These are phyloP conservation scores for Begonia loranthoides DNA, from an alignment of 306 rosid species.

Conservation along the genomic window DNA sequence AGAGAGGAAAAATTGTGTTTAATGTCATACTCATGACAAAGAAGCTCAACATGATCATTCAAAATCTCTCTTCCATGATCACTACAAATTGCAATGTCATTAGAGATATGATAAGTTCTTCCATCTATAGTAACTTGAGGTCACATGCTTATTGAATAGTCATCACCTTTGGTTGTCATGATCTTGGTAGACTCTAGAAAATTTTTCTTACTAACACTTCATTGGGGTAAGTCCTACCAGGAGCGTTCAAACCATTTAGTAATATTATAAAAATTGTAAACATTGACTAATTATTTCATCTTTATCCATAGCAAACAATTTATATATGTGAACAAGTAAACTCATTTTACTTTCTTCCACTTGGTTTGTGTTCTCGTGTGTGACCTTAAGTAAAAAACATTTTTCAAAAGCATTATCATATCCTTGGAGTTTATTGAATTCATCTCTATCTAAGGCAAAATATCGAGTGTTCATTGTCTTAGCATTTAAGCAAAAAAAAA, in stretches of 20 bases:
- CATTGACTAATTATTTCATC: neutral
- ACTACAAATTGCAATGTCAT: too few species aligned
- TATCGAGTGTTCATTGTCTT: too few species aligned
- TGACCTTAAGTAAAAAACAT: neutral
- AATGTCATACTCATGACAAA: too few species aligned
- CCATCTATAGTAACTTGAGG: neutral
- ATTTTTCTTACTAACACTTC: neutral
- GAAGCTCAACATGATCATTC: too few species aligned
- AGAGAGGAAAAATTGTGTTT: too few species aligned
- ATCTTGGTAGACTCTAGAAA: neutral
- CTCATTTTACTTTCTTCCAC: neutral
- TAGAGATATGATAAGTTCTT: neutral
- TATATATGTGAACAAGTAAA: neutral
- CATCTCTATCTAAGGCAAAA: too few species aligned
- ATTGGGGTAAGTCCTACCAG: neutral
- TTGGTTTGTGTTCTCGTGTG: neutral
- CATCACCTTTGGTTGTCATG: too few species aligned
- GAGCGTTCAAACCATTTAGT: too few species aligned
- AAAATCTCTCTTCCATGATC: too few species aligned
- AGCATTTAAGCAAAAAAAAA: too few species aligned
- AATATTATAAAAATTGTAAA: too few species aligned
- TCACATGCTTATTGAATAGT: neutral
- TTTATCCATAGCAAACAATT: neutral
- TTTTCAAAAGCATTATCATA: neutral
- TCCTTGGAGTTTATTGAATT: too few species aligned